These are phyloP conservation scores for Ramalina peruviana DNA, from an alignment of 495 filamentous ascomycete genomes.

Conservation along the genomic window DNA sequence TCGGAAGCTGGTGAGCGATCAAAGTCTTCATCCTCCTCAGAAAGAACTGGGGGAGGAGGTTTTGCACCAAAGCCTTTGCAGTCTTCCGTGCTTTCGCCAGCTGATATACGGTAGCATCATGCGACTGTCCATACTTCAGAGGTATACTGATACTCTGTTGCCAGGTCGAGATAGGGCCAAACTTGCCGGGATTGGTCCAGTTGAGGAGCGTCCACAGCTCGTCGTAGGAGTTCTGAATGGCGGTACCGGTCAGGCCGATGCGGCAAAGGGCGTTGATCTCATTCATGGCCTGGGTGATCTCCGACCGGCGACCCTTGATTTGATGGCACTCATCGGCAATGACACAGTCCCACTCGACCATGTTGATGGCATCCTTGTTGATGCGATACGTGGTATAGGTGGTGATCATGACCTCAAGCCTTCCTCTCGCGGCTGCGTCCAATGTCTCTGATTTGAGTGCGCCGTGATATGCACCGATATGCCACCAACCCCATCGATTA, in stretches of 20 bases:
- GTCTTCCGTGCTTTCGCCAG: constrained; percentile 69
- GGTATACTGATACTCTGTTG: constrained; percentile 61
- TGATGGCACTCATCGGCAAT: constrained; percentile 91
- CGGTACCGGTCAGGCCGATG: constrained; percentile 88
- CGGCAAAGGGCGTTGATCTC: constrained; percentile 83
- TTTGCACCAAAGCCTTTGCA: constrained; percentile 72
- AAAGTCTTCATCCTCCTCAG: constrained; percentile 84
- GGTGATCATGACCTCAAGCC: constrained; percentile 80
- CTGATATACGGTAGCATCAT: constrained; percentile 79
- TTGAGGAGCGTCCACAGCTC: constrained; percentile 95
- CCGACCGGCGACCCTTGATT: constrained; percentile 70
- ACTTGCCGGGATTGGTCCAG: constrained; percentile 85
- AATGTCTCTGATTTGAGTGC: constrained; percentile 57
- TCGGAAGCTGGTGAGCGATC: constrained; percentile 89
- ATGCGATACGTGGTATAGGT: constrained; percentile 82
- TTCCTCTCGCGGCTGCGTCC: constrained; percentile 57
- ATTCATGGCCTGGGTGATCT: constrained; percentile 77
- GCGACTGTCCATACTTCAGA: constrained; percentile 73
- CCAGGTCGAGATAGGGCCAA: constrained; percentile 72
- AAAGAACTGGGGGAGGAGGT: constrained; percentile 85
- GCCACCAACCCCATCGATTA: constrained; percentile 90
- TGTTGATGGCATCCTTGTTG: constrained; percentile 62
- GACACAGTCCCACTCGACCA: constrained; percentile 89
- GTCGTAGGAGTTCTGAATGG: constrained; percentile 96
- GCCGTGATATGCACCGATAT: constrained; percentile 72